These are phyloP conservation scores for Chlamydomonas reinhardtii DNA, from an alignment of 163 green algal genomes.

Conservation along the genomic window DNA sequence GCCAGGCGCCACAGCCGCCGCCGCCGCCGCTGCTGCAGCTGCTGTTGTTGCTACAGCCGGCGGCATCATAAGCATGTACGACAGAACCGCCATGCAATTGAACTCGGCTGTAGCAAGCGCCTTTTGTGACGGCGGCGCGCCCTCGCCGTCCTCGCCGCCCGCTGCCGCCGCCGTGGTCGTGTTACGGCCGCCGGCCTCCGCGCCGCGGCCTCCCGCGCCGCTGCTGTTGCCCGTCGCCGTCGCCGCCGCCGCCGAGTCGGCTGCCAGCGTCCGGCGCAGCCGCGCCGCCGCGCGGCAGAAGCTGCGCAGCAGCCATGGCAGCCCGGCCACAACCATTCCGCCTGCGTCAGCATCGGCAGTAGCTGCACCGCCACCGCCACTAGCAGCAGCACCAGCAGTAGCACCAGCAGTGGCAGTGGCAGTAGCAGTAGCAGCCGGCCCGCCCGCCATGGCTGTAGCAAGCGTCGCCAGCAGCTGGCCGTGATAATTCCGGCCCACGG, in stretches of 20 bases:
- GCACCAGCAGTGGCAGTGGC: no score
- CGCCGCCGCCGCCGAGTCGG: background rate
- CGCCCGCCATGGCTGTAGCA: slow-evolving; percentile 1
- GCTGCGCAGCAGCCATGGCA: slow-evolving; percentile 45
- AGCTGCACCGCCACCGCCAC: background rate
- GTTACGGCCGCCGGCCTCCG: no score
- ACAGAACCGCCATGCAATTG: slow-evolving; percentile 27
- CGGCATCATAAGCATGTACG: slow-evolving; percentile 42
- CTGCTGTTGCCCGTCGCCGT: background rate
- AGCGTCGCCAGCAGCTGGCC: slow-evolving; percentile 19
- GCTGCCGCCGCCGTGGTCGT: no score
- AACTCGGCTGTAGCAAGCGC: slow-evolving; percentile 34
- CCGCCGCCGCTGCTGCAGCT: background rate
- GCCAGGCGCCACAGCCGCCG: background rate
- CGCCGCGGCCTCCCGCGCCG: background rate
- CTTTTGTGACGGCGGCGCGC: background rate
- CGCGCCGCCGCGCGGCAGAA: slow-evolving; percentile 8
- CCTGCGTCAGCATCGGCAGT: background rate
- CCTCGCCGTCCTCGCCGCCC: background rate
- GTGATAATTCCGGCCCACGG: slow-evolving; percentile 6
- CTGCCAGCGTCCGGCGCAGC: background rate
- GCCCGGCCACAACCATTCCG: background rate
- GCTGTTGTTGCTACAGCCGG: background rate
- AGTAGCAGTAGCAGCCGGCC: background rate
- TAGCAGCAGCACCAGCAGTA: background rate